phyloP scores from a whole-genome alignment of 371 early-diverging fungal genomes.

The Mucor velutinosus region DNA sequence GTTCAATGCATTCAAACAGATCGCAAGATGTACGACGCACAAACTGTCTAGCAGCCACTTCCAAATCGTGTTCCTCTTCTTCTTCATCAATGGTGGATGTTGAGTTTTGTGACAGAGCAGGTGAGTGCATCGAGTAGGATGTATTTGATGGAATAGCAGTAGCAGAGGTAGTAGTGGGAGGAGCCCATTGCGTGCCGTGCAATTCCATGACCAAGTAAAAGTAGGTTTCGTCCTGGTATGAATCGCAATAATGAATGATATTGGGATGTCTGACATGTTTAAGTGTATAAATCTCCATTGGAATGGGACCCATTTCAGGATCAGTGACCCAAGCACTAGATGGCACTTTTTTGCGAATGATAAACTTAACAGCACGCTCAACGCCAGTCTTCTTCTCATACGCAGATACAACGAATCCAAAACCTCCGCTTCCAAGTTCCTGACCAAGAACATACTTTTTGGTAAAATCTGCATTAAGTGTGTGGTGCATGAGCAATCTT shows the following conservation, averaged over 20 bases:
- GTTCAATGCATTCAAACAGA: constrained; percentile 83
- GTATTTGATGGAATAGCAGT: neutral
- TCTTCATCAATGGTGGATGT: constrained; percentile 31
- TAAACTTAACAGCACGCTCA: constrained; percentile 83
- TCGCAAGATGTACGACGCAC: constrained; percentile 66
- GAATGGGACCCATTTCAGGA: constrained; percentile 65
- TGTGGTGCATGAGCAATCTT: constrained; percentile 46
- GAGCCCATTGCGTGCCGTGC: constrained; percentile 73
- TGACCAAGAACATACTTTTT: constrained; percentile 60
- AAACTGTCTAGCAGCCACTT: constrained; percentile 30
- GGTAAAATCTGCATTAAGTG: constrained; percentile 50
- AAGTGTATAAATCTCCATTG: constrained; percentile 76
- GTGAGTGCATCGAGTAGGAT: constrained; percentile 22
- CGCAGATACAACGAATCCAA: constrained; percentile 77
- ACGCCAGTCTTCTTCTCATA: constrained; percentile 51
- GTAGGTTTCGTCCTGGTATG: constrained; percentile 65
- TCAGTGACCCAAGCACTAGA: constrained; percentile 64
- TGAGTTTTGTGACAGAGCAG: constrained; percentile 33
- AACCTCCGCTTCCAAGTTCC: constrained; percentile 81
- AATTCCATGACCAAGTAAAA: constrained; percentile 80
- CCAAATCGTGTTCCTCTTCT: constrained; percentile 19
- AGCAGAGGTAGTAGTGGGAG: neutral
- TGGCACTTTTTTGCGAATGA: constrained; percentile 69
- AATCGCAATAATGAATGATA: constrained; percentile 72
- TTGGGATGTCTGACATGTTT: constrained; percentile 70